phyloP scores from a whole-genome alignment of 257 asterid genomes.

The Penstemon davidsonii region DNA sequence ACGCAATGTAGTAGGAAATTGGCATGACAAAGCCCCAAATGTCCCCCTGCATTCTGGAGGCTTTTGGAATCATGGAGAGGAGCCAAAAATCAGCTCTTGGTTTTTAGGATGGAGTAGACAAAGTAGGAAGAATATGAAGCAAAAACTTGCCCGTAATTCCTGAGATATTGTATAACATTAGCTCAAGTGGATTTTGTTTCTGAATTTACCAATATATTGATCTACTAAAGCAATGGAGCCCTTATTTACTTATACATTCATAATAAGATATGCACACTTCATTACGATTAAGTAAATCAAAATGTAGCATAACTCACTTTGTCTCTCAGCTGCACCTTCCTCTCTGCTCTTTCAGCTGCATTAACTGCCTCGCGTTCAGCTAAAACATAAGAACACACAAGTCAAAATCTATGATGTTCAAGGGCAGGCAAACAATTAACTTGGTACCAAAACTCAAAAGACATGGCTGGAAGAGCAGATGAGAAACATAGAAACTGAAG shows the following conservation, averaged over 20 bases:
- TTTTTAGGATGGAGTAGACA: too few species aligned
- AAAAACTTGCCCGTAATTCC: too few species aligned
- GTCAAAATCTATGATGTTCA: slow-evolving; percentile 17
- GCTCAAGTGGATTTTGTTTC: too few species aligned
- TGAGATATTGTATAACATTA: too few species aligned
- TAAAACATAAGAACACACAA: slow-evolving; percentile 32
- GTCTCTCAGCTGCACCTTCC: slow-evolving; percentile 83
- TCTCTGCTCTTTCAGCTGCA: slow-evolving; percentile 88
- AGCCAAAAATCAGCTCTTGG: too few species aligned
- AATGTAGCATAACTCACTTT: slow-evolving; percentile 54
- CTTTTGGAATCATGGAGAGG: too few species aligned
- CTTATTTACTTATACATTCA: background rate
- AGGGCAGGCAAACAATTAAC: slow-evolving; percentile 9
- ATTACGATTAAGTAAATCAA: slow-evolving; percentile 19
- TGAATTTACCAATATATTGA: too few species aligned
- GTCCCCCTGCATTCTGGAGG: too few species aligned
- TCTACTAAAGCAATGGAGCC: background rate
- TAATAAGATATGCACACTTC: slow-evolving; percentile 5
- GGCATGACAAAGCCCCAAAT: too few species aligned
- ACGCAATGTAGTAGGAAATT: too few species aligned
- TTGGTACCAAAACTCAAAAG: background rate
- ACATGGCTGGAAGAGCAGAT: background rate
- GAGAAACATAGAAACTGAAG: background rate
- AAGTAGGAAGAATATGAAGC: too few species aligned
- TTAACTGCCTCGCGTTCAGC: slow-evolving; percentile 93